These are phyloP conservation scores for Adansonia rubrostipa DNA, from an alignment of 441 rosid genomes.

Conservation along the genomic window DNA sequence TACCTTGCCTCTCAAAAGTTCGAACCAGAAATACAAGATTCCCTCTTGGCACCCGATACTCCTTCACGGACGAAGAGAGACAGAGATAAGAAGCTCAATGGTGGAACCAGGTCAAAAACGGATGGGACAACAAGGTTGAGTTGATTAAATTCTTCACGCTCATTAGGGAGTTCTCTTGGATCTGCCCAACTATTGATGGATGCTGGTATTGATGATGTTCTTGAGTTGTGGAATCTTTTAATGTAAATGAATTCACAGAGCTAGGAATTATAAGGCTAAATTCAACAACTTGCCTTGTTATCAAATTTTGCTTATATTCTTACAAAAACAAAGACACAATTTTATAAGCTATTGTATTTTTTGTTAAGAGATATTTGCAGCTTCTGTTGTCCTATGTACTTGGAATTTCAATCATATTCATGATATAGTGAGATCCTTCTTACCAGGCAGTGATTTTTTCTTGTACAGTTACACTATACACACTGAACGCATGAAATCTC, in stretches of 20 bases:
- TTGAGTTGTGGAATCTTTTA: not conserved
- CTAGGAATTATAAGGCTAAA: constrained; percentile 5
- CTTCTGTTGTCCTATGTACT: constrained; percentile 10
- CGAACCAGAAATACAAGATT: constrained; percentile 48
- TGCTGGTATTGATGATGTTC: constrained; percentile 1
- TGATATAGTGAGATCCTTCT: constrained; percentile 1
- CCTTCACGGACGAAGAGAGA: constrained; percentile 52
- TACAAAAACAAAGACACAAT: not conserved
- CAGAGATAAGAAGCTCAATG: constrained; percentile 32
- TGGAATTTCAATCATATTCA: not conserved
- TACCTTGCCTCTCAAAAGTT: constrained; percentile 59
- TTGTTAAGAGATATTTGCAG: not conserved
- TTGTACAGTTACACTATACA: not conserved
- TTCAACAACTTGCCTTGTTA: not conserved
- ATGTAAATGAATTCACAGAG: constrained; percentile 11
- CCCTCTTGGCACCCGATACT: constrained; percentile 44
- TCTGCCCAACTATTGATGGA: constrained; percentile 1
- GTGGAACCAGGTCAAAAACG: constrained; percentile 29
- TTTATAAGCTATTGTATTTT: not conserved
- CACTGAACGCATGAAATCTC: not conserved
- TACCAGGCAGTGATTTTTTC: not conserved
- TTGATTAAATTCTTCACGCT: constrained; percentile 19
- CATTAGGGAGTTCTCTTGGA: not conserved
- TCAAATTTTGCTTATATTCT: constrained; percentile 21
- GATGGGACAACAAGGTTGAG: constrained; percentile 30